A percentile compares a stretch with the other conserved stretches of the same genome.
Conservation (phyloP, 2,329 filamentous ascomycete genomes). For the Herpomyces periplanetae region DNA sequence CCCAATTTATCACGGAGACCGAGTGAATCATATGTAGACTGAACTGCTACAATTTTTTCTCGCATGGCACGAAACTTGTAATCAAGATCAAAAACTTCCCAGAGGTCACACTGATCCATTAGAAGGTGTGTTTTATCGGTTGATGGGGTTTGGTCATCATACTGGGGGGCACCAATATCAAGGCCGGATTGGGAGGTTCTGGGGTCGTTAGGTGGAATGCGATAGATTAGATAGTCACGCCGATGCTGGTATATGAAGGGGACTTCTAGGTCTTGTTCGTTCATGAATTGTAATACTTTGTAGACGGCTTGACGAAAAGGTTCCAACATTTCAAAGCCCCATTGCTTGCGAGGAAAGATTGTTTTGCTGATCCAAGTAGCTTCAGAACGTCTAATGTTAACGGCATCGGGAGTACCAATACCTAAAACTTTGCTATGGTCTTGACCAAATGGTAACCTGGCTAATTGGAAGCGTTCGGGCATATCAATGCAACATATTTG, state of each 20-base stretch:
- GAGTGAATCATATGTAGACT: constrained; percentile 34
- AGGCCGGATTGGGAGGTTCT: too few relatives aligned
- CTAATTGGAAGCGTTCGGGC: constrained; percentile 71
- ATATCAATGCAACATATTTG: constrained; percentile 54
- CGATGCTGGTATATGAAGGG: constrained; percentile 94
- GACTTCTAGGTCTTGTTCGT: constrained; percentile 70
- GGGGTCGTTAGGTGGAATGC: constrained; percentile 18
- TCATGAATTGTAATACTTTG: constrained; percentile 79
- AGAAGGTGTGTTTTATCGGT: too few relatives aligned
- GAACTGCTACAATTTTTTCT: constrained; percentile 57
- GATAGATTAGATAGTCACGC: constrained; percentile 84
- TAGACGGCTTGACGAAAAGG: constrained; percentile 60
- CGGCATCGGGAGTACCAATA: too few relatives aligned
- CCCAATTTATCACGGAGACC: constrained; percentile 16
- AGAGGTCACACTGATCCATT: constrained; percentile 62
- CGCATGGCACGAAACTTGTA: constrained; percentile 73
- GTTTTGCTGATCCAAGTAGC: constrained; percentile 62
- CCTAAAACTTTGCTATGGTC: too few relatives aligned
- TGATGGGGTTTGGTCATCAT: constrained; percentile 39
- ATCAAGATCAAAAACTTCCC: constrained; percentile 76
- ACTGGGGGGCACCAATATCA: constrained; percentile 28
- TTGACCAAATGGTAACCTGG: constrained; percentile 53
- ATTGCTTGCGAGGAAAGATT: constrained; percentile 48
- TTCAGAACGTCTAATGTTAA: too few relatives aligned
- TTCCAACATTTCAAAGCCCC: constrained; percentile 27